These are phyloP conservation scores for Teratosphaeria nubilosa DNA, from an alignment of 2,329 filamentous ascomycete species.

Conservation along the genomic window DNA sequence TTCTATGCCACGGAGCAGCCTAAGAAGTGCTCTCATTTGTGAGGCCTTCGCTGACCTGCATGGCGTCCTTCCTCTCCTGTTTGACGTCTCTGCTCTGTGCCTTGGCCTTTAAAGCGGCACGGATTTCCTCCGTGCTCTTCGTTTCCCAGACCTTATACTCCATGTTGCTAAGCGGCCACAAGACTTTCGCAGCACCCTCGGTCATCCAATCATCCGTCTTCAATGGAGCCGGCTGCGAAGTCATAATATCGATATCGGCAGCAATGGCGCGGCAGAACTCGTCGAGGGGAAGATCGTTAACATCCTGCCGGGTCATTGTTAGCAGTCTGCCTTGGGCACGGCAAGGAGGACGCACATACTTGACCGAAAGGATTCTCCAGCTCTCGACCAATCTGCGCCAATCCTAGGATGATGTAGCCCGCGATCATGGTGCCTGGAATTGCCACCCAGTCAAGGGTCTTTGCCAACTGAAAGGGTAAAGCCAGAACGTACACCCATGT, in stretches of 20 bases:
- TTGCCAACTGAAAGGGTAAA: slow-evolving; percentile 69
- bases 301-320: slow-evolving; percentile 38
- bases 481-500: slow-evolving; percentile 75
- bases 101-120: slow-evolving; percentile 35
- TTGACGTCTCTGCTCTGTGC: slow-evolving; percentile 19
- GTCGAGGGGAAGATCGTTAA: slow-evolving; percentile 72
- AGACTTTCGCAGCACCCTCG: slow-evolving; percentile 40
- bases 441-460: slow-evolving; percentile 57
- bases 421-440: slow-evolving; percentile 62
- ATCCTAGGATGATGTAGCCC: slow-evolving; percentile 73
- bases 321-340: background rate
- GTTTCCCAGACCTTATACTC: slow-evolving; percentile 29
- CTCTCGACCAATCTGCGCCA: slow-evolving; percentile 65
- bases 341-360: background rate
- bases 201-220: slow-evolving; percentile 43
- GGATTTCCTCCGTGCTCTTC: slow-evolving; percentile 31
- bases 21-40: background rate
- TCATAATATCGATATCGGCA: slow-evolving; percentile 63
- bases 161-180: slow-evolving; percentile 45
- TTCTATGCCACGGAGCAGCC: too few species aligned
- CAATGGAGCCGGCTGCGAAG: slow-evolving; percentile 43
- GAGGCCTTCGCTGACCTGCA: background rate
- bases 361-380: slow-evolving; percentile 79
- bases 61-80: slow-evolving; percentile 13
- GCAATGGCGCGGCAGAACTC: slow-evolving; percentile 66